These are phyloP conservation scores for Raphidocelis subcapitata DNA, from an alignment of 139 green algal species.

Conservation along the genomic window DNA sequence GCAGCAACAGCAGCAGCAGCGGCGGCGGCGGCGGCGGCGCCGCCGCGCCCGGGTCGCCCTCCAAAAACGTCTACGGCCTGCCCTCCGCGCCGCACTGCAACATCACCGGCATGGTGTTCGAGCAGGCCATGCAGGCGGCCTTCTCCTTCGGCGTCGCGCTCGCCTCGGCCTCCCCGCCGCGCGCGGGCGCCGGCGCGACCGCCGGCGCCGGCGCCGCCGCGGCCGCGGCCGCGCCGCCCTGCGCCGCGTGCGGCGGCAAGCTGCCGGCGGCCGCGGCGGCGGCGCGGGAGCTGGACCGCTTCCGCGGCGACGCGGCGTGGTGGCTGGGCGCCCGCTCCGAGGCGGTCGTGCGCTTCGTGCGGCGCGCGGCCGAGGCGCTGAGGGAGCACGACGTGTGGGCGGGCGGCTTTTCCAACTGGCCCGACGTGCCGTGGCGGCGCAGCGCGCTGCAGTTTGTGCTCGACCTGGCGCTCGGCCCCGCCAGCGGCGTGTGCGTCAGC, in stretches of 20 bases:
- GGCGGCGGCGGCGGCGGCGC: neutral
- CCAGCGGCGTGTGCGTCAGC: constrained; percentile 7
- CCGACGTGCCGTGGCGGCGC: constrained; percentile 11
- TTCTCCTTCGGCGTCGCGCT: too few species aligned
- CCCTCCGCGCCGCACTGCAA: neutral
- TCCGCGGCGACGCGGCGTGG: constrained; percentile 12
- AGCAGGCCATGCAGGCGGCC: constrained; percentile 3
- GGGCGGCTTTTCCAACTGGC: constrained; percentile 11
- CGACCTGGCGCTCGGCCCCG: constrained; percentile 2
- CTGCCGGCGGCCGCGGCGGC: neutral
- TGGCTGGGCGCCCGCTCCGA: constrained; percentile 19
- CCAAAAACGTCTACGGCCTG: constrained; percentile 2
- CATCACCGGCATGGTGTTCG: constrained; percentile 6
- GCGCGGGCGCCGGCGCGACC: too few species aligned
- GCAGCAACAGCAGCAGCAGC: neutral
- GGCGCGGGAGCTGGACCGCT: constrained; percentile 2
- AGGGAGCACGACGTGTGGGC: constrained; percentile 24
- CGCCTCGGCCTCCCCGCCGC: neutral
- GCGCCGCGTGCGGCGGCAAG: neutral
- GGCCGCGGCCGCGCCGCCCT: neutral
- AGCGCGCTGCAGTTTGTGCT: constrained; percentile 23
- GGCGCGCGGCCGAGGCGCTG: neutral
- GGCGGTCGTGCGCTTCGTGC: constrained; percentile 1
- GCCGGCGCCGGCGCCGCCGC: too few species aligned
- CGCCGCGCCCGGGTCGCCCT: neutral